Base-by-base conservation (phyloP, 805 yeast species). In the Nakazawaea holstii region DNA sequence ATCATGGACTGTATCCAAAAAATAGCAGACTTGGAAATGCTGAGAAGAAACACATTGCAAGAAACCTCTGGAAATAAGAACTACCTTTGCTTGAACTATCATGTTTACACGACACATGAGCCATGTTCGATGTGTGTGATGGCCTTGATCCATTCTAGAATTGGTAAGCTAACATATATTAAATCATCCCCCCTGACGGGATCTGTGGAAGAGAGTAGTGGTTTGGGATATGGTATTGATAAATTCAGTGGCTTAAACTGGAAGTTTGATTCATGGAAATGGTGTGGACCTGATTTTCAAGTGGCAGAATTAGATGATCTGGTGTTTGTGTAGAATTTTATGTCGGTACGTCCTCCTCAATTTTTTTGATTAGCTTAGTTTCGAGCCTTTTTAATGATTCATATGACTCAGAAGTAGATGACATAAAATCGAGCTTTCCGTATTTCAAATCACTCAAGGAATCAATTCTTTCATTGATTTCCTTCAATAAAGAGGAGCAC, bases 51-150 rank as follows among this genome's bases (percentile, higher is more conserved):
- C 32, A 17, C 30, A 1, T 27, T 41, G 31, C 24, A 20, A 20
- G 24, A 20, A 20, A 20, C 24, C 24, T 5, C 5, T 20, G 24
- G 5, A 3, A 2, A 47, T 45, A 56, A 64, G 50, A 54, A 57
- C 29, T 94, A 94, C 59, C 71, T 94, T 2, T 91, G 98, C 59
- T 76, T 84, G 32, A 77, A 82, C 46, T 74, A 80, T 53, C 82
- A 87, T 51, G 89, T 94, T 0, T 89, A 86, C 59, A 86, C 95
- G 1, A 85, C 96, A 0, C 96, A 90, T 60, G 99, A 94, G 62
- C 99, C 99, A 0, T 94, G 99, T 58, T 78, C 88, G 0, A 94
- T 92, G 97, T 94, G 99, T 59, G 68, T 87, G 6, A 94, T 94
- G 99, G 98, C 98, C 0, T 69, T 94, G 36, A 82, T 91, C 9